Percentiles rank a stretch among this genome's conserved stretches.
phyloP scores from a whole-genome alignment of 2,329 filamentous ascomycete genomes.

The Elsinoe ampelina region DNA sequence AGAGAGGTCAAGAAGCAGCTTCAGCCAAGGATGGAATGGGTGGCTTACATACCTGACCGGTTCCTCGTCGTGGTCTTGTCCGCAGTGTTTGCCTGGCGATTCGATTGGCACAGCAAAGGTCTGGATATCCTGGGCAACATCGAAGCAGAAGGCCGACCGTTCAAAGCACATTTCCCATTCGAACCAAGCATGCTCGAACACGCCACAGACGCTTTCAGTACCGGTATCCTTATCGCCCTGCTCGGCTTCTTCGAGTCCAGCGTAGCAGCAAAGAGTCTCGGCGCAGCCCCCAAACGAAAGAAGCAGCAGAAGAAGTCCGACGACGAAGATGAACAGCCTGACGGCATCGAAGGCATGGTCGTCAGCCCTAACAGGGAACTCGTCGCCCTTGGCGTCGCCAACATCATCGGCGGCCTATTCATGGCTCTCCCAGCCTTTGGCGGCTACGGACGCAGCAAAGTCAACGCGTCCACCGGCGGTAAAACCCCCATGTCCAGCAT shows the following conservation, averaged over 20 bases:
- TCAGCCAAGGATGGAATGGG: slow-evolving; percentile 65
- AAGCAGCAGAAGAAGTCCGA: slow-evolving; percentile 40
- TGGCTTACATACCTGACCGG: slow-evolving; percentile 86
- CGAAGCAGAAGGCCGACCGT: slow-evolving; percentile 61
- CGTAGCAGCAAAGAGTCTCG: slow-evolving; percentile 86
- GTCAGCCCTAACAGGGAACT: slow-evolving; percentile 89
- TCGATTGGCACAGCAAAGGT: slow-evolving; percentile 70
- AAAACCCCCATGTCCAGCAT: slow-evolving; percentile 91
- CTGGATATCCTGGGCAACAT: slow-evolving; percentile 77
- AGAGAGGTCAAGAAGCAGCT: slow-evolving; percentile 70
- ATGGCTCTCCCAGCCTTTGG: slow-evolving; percentile 90
- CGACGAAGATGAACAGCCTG: slow-evolving; percentile 25
- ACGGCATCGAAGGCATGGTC: slow-evolving; percentile 64
- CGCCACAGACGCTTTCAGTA: slow-evolving; percentile 77
- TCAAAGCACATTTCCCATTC: slow-evolving; percentile 82
- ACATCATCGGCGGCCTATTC: slow-evolving; percentile 84
- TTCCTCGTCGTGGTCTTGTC: slow-evolving; percentile 82
- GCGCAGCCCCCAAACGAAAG: slow-evolving; percentile 42
- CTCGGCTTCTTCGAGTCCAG: slow-evolving; percentile 98
- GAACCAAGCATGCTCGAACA: slow-evolving; percentile 65
- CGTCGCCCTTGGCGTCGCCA: slow-evolving; percentile 81
- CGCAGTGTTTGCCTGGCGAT: slow-evolving; percentile 65
- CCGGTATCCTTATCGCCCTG: slow-evolving; percentile 84
- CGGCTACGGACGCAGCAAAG: slow-evolving; percentile 90
- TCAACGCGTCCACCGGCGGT: slow-evolving; percentile 85